Base-by-base conservation (phyloP, 1,284 basidiomycete genomes). In the Sporisorium sorghi region DNA sequence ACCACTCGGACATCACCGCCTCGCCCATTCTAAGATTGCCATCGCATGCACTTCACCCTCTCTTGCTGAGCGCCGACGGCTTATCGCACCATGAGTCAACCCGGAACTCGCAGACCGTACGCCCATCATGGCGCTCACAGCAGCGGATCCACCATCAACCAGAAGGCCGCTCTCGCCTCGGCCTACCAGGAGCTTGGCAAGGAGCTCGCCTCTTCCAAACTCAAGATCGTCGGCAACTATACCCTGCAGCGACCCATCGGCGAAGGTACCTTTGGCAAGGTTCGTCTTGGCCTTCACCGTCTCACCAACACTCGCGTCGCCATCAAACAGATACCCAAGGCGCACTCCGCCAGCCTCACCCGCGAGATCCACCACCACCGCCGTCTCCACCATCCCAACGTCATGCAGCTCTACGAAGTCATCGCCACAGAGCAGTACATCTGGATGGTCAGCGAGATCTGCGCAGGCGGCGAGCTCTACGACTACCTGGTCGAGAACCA, bases 301-400 rank as follows among this genome's bases (percentile, higher is more conserved):
- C 88, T 96, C 51, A 94, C 94, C 35, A 75, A 71, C 50, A 69
- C 65, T 8, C 73, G 68, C 17, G 72, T 97, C 71, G 96, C 96
- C 54, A 92, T 99, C 86, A 99, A 99, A 86, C 95, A 98, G 86
- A 94, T 99, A 70, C 94, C 96, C 37, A 98, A 98, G 86, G 93
- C 51, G 88, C 93, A 26, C 42, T 83, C 67, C 52, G 85, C 73
- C 89, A 93, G 48, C 51, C 89, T 99, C 51, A 99, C 95, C 14
- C 90, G 97, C 72, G 97, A 99, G 86, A 96, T 99, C 63, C 96
- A 99, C 83, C 96, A 99, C 82, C 97, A 99, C 86, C 92, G 97
- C 32, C 91, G 94, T 50, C 89, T 99, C 9, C 96, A 97, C 83
- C 96, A 99, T 82, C 93, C 93, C 0, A 90, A 97, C 83, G 90